Conservation (phyloP, 352 stramenopile genomes). For the Pythium diclinum region DNA sequence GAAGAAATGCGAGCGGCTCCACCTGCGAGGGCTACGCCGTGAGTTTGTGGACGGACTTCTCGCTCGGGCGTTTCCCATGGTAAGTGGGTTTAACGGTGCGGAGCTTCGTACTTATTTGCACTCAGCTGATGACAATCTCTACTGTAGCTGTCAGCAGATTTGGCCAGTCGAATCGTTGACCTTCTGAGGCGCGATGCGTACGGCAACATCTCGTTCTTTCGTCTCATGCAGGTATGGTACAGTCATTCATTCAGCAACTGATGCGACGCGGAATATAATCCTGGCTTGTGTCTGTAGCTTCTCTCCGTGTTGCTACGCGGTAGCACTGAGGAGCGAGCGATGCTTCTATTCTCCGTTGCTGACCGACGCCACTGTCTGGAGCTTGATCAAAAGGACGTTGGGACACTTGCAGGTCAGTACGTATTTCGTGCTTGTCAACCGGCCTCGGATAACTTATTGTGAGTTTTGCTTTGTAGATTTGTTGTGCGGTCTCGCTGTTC, state of each 20-base stretch:
- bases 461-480: slow-evolving; percentile 33
- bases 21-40: slow-evolving; percentile 45
- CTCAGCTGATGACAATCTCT: background rate
- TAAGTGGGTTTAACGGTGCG: slow-evolving; percentile 21
- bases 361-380: slow-evolving; percentile 30
- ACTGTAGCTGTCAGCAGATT: slow-evolving; percentile 43
- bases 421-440: too few relatives aligned
- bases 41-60: slow-evolving; percentile 59
- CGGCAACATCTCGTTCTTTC: slow-evolving; percentile 62
- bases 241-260: too few relatives aligned
- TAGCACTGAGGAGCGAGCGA: slow-evolving; percentile 43
- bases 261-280: too few relatives aligned
- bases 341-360: slow-evolving; percentile 41
- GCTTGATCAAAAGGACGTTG: slow-evolving; percentile 36
- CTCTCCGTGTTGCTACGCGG: slow-evolving; percentile 36
- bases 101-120: background rate
- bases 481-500: slow-evolving; percentile 41
- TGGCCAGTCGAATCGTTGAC: slow-evolving; percentile 40
- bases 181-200: slow-evolving; percentile 53
- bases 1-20: slow-evolving; percentile 40
- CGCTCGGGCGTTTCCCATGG: slow-evolving; percentile 42
- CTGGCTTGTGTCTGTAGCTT: background rate
- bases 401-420: slow-evolving; percentile 47
- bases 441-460: background rate
- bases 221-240: slow-evolving; percentile 50